Base-by-base conservation (phyloP, 2,329 filamentous ascomycete species). In the Penicillium sclerotigenum region DNA sequence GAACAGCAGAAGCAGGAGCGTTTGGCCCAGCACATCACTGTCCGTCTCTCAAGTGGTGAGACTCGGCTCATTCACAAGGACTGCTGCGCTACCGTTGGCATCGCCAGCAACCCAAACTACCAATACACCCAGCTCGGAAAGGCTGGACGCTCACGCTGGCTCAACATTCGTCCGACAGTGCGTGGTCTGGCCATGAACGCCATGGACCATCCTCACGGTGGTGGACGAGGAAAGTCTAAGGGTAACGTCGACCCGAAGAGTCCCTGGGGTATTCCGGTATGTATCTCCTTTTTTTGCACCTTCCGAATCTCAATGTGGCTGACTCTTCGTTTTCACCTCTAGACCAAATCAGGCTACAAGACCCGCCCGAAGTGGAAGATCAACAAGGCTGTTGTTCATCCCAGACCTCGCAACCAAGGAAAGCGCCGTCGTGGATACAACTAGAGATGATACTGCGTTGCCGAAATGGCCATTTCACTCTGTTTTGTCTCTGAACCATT, bases 141-240 rank as follows among this genome's bases (percentile, higher is more conserved):
- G 79, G 94, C 94, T 66, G 94, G 94, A 71, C 86, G 95, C 68
- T 91, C 88, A 66, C 85, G 94, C 70, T 97, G 91, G 92, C 77
- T 97, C 64, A 94, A 94, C 71, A 96, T 95, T 70, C 83, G 94
- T 65, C 94, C 94, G 16, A 97, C 94, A 0, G 94, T 99, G 42
- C 87, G 95, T 80, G 95, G 94, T 88, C 79, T 97, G 67, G 94
- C 95, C 61, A 99, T 99, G 95, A 99, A 99, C 80, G 91, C 93
- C 86, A 89, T 87, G 68, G 94, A 99, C 71, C 94, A 99, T 82
- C 94, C 94, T 70, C 94, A 99, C 75, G 94, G 94, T 84, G 94
- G 94, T 89, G 94, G 94, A 77, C 86, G 95, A 82, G 94, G 94
- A 80, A 99, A 99, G 80, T 97, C 91, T 56, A 99, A 99, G 90